phyloP scores from a whole-genome alignment of 2,329 filamentous ascomycete species.

The Zarea fungicola region DNA sequence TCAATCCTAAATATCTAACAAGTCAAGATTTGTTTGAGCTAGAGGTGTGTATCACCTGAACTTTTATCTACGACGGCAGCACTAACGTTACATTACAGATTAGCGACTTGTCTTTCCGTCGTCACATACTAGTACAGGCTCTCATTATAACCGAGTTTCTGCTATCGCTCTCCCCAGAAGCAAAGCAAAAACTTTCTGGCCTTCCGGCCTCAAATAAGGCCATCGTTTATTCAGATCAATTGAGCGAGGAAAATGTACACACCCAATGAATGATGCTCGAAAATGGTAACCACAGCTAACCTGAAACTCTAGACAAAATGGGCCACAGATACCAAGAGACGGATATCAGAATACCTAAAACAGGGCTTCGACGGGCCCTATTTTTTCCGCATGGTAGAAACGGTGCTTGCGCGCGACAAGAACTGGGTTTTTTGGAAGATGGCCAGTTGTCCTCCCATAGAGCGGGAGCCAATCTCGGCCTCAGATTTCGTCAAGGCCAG shows the following conservation, averaged over 20 bases:
- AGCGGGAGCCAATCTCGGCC: constrained; percentile 65
- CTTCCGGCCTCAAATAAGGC: constrained; percentile 71
- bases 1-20: constrained; percentile 98
- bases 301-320: constrained; percentile 61
- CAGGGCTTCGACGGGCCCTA: constrained; percentile 79
- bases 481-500: constrained; percentile 66
- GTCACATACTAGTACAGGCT: constrained; percentile 91
- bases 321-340: constrained; percentile 70
- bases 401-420: constrained; percentile 89
- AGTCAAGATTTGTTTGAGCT: constrained; percentile 93
- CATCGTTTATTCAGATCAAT: constrained; percentile 72
- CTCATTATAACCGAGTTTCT: constrained; percentile 94
- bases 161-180: constrained; percentile 76
- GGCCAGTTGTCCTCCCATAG: constrained; percentile 84
- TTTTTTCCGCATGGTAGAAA: constrained; percentile 95
- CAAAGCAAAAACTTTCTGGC: constrained; percentile 72
- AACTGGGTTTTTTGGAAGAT: constrained; percentile 99
- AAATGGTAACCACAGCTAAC: neutral
- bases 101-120: constrained; percentile 87
- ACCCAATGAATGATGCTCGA: no score
- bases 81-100: constrained; percentile 49
- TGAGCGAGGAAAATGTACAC: constrained; percentile 82
- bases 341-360: constrained; percentile 78
- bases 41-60: constrained; percentile 53
- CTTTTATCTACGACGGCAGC: neutral